A percentile compares a stretch with the other conserved stretches of the same genome.
Conservation (phyloP, 2,329 filamentous ascomycete species). For the Dryadomyces sulphureus region DNA sequence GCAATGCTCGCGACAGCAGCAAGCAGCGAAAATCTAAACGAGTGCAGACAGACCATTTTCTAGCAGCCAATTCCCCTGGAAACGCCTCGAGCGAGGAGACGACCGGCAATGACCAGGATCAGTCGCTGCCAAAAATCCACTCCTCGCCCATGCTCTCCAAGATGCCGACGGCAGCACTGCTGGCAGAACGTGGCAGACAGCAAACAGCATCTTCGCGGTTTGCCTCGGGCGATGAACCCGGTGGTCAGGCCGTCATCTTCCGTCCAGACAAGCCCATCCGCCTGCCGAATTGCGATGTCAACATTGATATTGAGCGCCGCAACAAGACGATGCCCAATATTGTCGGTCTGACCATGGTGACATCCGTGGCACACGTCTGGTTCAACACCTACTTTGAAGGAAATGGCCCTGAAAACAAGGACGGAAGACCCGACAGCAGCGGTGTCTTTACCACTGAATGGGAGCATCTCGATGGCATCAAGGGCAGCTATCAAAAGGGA, state of each 20-base stretch:
- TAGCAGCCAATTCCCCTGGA: neutral
- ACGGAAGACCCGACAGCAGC: conserved; percentile 48
- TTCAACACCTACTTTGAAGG: conserved; percentile 94
- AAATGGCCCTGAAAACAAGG: conserved; percentile 48
- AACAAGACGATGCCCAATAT: conserved; percentile 65
- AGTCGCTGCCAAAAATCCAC: neutral
- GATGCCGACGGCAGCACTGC: neutral
- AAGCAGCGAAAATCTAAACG: neutral
- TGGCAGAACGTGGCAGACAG: neutral
- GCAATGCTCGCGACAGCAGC: neutral
- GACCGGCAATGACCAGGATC: neutral
- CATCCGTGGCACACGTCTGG: conserved; percentile 88
- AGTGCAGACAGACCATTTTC: neutral
- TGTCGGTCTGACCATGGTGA: conserved; percentile 70
- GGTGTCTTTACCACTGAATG: conserved; percentile 47
- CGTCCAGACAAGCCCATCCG: conserved; percentile 53
- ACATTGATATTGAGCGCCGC: conserved; percentile 76
- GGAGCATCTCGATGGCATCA: conserved; percentile 80
- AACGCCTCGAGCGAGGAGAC: neutral
- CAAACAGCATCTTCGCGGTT: conserved; percentile 1
- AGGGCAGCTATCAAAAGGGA: conserved; percentile 73
- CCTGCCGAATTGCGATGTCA: conserved; percentile 71
- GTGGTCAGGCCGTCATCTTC: conserved; percentile 64
- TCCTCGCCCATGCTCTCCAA: neutral
- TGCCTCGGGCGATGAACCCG: conserved; percentile 25